Percentiles rank a stretch among this genome's conserved stretches.
phyloP scores from a whole-genome alignment of 495 filamentous ascomycete species.

The Chaetomium tenue region DNA sequence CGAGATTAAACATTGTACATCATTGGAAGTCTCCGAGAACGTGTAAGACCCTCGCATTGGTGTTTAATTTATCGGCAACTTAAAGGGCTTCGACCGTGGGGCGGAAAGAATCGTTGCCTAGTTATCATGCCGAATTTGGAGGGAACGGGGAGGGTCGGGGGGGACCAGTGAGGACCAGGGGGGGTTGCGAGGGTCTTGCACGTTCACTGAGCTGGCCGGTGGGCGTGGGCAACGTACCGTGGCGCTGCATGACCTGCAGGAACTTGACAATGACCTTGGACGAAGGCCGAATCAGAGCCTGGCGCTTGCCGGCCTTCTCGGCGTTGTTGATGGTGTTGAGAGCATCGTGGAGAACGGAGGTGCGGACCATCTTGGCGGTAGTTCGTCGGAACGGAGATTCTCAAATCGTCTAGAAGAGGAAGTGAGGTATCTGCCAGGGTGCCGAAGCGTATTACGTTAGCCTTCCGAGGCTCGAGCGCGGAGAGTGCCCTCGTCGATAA shows the following conservation, averaged over 20 bases:
- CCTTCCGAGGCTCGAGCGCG: constrained; percentile 80
- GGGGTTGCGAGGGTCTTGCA: constrained; percentile 28
- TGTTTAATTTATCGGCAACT: constrained; percentile 87
- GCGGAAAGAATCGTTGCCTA: constrained; percentile 80
- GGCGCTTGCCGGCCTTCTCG: constrained; percentile 98
- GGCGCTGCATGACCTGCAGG: constrained; percentile 95
- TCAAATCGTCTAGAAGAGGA: constrained; percentile 62
- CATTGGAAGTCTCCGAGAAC: constrained; percentile 70
- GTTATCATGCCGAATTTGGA: constrained; percentile 90
- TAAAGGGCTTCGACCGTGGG: constrained; percentile 96
- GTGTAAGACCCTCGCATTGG: constrained; percentile 80
- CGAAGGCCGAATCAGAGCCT: constrained; percentile 91
- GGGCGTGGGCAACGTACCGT: constrained; percentile 73
- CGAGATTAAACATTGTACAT: constrained; percentile 85
- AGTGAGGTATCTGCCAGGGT: constrained; percentile 72
- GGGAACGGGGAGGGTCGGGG: background rate
- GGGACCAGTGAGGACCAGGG: too few relatives aligned
- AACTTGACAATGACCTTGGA: constrained; percentile 99
- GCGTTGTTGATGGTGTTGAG: constrained; percentile 99
- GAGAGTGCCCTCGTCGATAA: constrained; percentile 77
- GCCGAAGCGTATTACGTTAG: constrained; percentile 56
- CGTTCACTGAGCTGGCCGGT: background rate
- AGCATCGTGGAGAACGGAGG: constrained; percentile 97
- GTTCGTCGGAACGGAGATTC: constrained; percentile 56
- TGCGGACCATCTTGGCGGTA: constrained; percentile 91